Base-by-base conservation (phyloP, 2,329 filamentous ascomycete genomes). In the Phyllosticta capitalensis region DNA sequence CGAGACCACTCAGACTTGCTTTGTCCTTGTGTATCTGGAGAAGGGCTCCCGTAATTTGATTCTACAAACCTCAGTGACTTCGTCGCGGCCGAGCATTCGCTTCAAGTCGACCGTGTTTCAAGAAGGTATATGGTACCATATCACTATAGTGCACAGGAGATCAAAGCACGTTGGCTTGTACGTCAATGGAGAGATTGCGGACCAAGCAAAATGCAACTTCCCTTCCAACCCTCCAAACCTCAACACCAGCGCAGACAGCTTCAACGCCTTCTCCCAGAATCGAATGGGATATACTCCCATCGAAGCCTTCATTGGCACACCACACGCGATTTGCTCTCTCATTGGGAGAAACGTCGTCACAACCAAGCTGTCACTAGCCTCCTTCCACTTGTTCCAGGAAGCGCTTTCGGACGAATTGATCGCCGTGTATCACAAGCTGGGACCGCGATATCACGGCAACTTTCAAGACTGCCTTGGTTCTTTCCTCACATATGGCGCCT, bases 391-490 rank as follows among this genome's bases (percentile, higher is more conserved):
- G 5, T 91, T 96, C 63, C 88, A 92, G 61, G 90, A 96, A 61
- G 83, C 86, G 0, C 78, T 96, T 38, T 96, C 90, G 61, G 92
- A 97, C 68, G 94, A 99, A 71, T 83, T 95, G 62, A 80, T 99
- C 59, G 87, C 92, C 12, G 94, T 99, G 0, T 90, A 96, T 67
- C 90, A 88, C 69, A 89, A 92, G 55, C 84, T 99, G 19, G 92
- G 94, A 0, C 88, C 91, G 22, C 85, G 90, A 54, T 99, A 99
- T 66, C 87, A 90, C 68, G 94, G 94, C 17, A 99, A 99, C 69
- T 96, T 95, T 66, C 94, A 99, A 73, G 94, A 99, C 69, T 94
- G 90, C 65, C 81, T 99, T 14, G 94, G 95, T 5, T 92, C 91
- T 1, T 95, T 99, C 68, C 91, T 97, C 69, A 99, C 95, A 0